phyloP scores from a whole-genome alignment of 805 yeast species.

The Torulaspora microellipsoides region DNA sequence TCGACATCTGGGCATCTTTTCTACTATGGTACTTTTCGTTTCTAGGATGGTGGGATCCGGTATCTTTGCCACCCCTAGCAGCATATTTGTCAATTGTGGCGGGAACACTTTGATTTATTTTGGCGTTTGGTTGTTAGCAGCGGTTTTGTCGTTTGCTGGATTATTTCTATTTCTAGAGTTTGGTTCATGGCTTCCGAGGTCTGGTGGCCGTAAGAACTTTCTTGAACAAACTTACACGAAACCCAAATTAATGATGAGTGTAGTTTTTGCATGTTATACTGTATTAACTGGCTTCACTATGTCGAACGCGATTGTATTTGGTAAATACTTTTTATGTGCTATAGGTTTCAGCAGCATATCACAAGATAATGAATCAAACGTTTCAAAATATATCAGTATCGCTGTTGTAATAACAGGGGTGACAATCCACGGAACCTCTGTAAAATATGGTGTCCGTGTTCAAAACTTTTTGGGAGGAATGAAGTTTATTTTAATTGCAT shows the following conservation, averaged over 20 bases:
- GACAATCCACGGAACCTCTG: conserved; percentile 53
- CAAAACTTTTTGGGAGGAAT: conserved; percentile 62
- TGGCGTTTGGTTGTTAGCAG: conserved; percentile 59
- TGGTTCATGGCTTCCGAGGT: conserved; percentile 65
- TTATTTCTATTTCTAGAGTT: conserved; percentile 61
- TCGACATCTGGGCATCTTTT: conserved; percentile 63
- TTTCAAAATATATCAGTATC: conserved; percentile 42
- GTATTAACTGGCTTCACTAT: conserved; percentile 53
- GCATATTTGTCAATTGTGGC: conserved; percentile 62
- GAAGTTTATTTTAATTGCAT: conserved; percentile 49
- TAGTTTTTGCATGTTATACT: conserved; percentile 45
- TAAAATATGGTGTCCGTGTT: conserved; percentile 52
- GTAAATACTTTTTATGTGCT: conserved; percentile 50
- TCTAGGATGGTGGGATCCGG: conserved; percentile 76
- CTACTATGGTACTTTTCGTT: conserved; percentile 59
- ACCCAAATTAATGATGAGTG: conserved; percentile 54
- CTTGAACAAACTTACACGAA: conserved; percentile 59
- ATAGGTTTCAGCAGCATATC: conserved; percentile 39
- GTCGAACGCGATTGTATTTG: conserved; percentile 56
- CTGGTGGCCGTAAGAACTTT: conserved; percentile 74
- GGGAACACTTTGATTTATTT: conserved; percentile 60
- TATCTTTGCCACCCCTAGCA: conserved; percentile 66
- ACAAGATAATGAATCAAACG: conserved; percentile 35
- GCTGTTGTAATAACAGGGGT: conserved; percentile 36
- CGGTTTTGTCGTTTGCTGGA: conserved; percentile 60